Base-by-base conservation (phyloP, 345 rosid species). In the Fremontodendron californicum region DNA sequence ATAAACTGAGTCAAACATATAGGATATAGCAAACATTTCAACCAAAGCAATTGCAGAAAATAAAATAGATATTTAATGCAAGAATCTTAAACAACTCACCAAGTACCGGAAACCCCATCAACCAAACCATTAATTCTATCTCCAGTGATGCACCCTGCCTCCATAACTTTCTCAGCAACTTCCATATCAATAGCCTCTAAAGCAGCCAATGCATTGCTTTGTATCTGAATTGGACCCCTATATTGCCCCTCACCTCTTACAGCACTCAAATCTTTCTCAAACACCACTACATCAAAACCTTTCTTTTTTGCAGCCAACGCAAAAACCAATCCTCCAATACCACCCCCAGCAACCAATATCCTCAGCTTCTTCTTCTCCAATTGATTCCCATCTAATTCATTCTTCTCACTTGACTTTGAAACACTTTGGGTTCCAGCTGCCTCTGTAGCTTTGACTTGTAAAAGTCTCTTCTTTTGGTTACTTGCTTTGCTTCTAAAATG, bases 121-220 rank as follows among this genome's bases (percentile, higher is more conserved):
- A 96, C 96, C 62, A 96, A 91, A 29, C 99, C 98, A 69, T 93
- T 93, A 54, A 96, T 91, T 63, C 98, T 86, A 80, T 96, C 95
- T 77, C 99, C 99, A 37, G 99, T 96, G 9, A 96, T 80, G 81
- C 99, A 96, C 1, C 99, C 97, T 71, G 89, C 92, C 64, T 67
- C 83, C 96, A 96, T 78, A 74, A 96, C 91, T 71, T 92, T 84
- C 74, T 96, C 99, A 23, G 97, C 97, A 71, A 93, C 96, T 69
- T 84, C 91, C 83, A 81, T 77, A 85, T 93, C 97, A 78, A 96
- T 93, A 6, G 98, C 97, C 79, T 96, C 99, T 76, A 96, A 84
- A 82, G 97, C 99, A 79, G 99, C 99, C 77, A 96, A 84, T 37
- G 98, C 99, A 76, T 93, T 96, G 77, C 98, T 96, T 81, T 93